A percentile compares a stretch with the other conserved stretches of the same genome.
phyloP scores from a whole-genome alignment of 2,329 filamentous ascomycete species.

The Penicillium expansum region DNA sequence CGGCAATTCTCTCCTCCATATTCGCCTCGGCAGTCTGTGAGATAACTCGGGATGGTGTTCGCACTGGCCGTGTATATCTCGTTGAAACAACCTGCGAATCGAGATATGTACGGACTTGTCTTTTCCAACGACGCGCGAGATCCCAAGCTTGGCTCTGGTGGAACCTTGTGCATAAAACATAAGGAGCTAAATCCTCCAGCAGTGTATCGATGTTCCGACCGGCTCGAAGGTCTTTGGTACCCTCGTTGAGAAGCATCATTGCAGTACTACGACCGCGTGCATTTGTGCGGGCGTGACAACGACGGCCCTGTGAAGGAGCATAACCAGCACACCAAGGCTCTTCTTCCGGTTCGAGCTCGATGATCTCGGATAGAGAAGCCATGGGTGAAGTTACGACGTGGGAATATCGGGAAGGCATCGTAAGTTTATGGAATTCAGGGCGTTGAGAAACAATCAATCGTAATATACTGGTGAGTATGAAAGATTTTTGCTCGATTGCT shows the following conservation, averaged over 20 bases:
- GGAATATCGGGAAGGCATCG: constrained; percentile 3
- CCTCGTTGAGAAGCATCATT: constrained; percentile 14
- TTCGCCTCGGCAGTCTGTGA: background rate
- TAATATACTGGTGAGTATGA: background rate
- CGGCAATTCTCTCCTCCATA: background rate
- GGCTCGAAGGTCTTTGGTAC: constrained; percentile 10
- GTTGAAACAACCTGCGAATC: background rate
- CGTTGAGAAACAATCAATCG: background rate
- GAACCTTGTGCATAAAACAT: constrained; percentile 20
- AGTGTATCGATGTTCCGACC: constrained; percentile 14
- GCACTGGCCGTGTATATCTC: background rate
- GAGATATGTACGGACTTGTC: constrained; percentile 4
- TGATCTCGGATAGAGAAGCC: constrained; percentile 15
- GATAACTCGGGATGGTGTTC: background rate
- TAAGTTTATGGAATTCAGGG: background rate
- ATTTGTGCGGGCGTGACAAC: constrained; percentile 16
- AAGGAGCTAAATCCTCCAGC: constrained; percentile 22
- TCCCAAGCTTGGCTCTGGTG: constrained; percentile 21
- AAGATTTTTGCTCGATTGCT: background rate
- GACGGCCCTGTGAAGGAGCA: constrained; percentile 15
- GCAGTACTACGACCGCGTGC: constrained; percentile 11
- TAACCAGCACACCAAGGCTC: constrained; percentile 21
- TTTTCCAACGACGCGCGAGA: constrained; percentile 12
- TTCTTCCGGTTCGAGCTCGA: constrained; percentile 17
- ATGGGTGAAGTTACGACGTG: background rate